Conservation (phyloP, 2,329 filamentous ascomycete genomes). For the Rhynchosporium secalis region DNA sequence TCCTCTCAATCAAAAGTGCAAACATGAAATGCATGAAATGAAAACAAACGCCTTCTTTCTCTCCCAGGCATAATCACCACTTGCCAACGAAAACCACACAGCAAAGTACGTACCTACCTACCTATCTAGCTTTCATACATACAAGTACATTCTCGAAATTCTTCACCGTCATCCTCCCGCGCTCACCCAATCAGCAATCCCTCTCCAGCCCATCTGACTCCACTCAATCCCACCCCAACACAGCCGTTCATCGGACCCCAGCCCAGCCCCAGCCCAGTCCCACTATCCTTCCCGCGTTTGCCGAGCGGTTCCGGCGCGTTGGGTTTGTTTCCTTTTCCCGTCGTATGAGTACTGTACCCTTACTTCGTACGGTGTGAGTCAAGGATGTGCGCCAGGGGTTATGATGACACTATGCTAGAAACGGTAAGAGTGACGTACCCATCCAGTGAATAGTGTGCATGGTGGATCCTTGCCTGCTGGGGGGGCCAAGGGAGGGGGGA, state of each 20-base stretch:
- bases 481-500: not conserved
- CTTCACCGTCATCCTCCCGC: not conserved
- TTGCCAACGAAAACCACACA: no score
- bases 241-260: constrained; percentile 4
- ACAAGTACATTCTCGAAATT: no score
- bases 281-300: not conserved
- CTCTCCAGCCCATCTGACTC: not conserved
- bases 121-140: no score
- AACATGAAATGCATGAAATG: no score
- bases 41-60: no score
- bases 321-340: not conserved
- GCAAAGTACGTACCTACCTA: no score
- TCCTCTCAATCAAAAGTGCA: no score
- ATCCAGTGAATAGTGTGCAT: not conserved
- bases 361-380: not conserved
- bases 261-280: no score
- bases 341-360: no score
- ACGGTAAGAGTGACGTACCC: constrained; percentile 1
- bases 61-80: no score
- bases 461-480: not conserved
- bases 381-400: not conserved
- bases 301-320: constrained; percentile 6
- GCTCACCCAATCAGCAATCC: not conserved
- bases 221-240: not conserved
- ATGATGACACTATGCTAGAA: not conserved